Conservation (phyloP, 805 yeast species). For the Dipodascopsis uninucleata region DNA sequence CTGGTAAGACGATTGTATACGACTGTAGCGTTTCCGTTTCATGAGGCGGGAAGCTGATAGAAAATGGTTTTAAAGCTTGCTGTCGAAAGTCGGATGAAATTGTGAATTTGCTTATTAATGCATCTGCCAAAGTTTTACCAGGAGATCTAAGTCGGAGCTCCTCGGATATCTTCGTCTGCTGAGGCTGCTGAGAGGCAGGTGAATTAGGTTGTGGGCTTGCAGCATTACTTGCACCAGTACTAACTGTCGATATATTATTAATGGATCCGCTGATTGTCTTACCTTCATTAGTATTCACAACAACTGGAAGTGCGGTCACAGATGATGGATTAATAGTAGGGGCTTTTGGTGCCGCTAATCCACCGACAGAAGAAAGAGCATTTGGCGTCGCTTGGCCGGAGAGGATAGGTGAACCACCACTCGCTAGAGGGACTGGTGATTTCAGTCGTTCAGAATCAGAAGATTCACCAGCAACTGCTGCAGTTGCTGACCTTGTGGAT, state of each 20-base stretch:
- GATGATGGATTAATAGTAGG: conserved; percentile 15
- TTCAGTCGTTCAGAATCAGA: not conserved
- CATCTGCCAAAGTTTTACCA: conserved; percentile 24
- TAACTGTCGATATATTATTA: no score
- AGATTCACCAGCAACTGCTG: not conserved
- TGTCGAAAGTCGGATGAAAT: conserved; percentile 12
- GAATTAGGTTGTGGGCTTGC: not conserved
- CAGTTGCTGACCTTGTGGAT: no score
- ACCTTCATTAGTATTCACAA: conserved; percentile 9
- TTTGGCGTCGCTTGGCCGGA: not conserved
- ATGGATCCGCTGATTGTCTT: not conserved
- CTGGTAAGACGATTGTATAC: conserved; percentile 23
- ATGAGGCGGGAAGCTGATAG: conserved; percentile 24
- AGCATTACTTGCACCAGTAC: no score
- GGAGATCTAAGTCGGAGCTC: conserved; percentile 20
- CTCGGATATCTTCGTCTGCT: conserved; percentile 13
- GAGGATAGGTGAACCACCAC: no score
- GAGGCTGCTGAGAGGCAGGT: not conserved
- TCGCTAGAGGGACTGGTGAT: no score
- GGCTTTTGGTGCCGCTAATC: not conserved
- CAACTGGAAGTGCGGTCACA: conserved; percentile 18
- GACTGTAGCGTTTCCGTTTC: conserved; percentile 22
- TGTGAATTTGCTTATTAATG: conserved; percentile 22
- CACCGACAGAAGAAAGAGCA: not conserved
- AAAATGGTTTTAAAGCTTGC: conserved; percentile 15